phyloP scores from a whole-genome alignment of 352 stramenopile genomes.

The Phytophthora fragariaefolia region DNA sequence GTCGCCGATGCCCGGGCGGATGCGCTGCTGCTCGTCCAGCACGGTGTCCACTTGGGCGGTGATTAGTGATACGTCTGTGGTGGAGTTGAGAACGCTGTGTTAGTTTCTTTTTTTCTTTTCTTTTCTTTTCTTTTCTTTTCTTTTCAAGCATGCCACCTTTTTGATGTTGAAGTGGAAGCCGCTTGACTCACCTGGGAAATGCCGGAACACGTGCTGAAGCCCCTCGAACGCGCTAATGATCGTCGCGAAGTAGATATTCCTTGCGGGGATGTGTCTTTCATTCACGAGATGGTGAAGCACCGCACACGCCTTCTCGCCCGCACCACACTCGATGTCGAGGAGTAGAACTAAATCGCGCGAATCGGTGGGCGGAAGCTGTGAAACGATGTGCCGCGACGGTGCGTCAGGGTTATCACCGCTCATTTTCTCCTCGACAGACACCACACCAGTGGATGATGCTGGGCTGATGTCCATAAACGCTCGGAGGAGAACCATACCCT shows the following conservation, averaged over 20 bases:
- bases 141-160: background rate
- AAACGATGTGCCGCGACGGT: conserved; percentile 7
- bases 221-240: conserved; percentile 48
- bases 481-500: conserved; percentile 26
- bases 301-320: conserved; percentile 39
- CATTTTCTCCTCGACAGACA: conserved; percentile 8
- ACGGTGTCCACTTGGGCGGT: conserved; percentile 54
- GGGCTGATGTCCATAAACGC: conserved; percentile 34
- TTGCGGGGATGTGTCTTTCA: conserved; percentile 21
- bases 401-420: background rate
- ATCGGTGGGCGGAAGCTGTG: conserved; percentile 34
- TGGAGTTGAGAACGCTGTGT: background rate
- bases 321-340: conserved; percentile 47
- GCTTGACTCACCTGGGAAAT: conserved; percentile 46
- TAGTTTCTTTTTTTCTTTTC: too few relatives aligned
- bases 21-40: conserved; percentile 43
- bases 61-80: conserved; percentile 45
- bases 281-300: conserved; percentile 45
- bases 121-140: too few relatives aligned
- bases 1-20: conserved; percentile 46
- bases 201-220: conserved; percentile 42
- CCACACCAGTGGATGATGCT: conserved; percentile 13
- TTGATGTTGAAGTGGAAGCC: background rate
- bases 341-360: conserved; percentile 37
- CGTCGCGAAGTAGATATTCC: conserved; percentile 58